Evolutionary conservation across 73 alveolate species (phyloP).

Genomic region (Paramecium sexaurelia): DNA sequence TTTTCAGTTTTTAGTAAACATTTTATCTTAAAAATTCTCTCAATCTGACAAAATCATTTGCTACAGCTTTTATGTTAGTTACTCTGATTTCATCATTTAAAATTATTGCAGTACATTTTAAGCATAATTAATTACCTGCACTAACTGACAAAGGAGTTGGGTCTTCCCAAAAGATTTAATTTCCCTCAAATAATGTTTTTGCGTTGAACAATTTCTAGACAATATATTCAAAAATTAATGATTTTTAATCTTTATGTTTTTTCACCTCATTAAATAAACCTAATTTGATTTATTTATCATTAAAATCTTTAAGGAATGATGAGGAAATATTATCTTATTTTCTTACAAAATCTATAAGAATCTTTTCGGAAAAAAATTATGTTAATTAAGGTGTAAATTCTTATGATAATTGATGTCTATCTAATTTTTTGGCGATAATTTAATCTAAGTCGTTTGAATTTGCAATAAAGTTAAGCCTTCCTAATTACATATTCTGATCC

Average conservation of each 20-base stretch:
- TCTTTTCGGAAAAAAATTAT: background rate
- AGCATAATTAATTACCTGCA: background rate
- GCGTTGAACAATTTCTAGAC: background rate
- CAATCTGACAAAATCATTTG: background rate
- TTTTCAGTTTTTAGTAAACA: background rate
- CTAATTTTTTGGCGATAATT: background rate
- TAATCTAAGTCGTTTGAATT: background rate
- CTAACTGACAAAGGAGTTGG: background rate
- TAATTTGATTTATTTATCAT: background rate
- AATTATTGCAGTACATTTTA: background rate
- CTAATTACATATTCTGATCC: conserved; percentile 1
- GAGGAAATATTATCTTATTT: background rate
- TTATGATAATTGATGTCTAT: background rate
- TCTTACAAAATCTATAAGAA: background rate
- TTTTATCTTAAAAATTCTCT: background rate
- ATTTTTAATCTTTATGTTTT: background rate
- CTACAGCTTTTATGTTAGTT: background rate
- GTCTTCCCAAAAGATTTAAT: background rate
- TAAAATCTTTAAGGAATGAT: background rate
- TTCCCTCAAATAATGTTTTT: background rate
- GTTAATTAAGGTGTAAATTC: background rate
- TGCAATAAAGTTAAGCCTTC: background rate
- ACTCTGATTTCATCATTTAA: background rate
- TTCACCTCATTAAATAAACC: background rate
- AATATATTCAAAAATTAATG: background rate